phyloP scores from a whole-genome alignment of 805 yeast genomes.

The Lipomyces mesembrius region DNA sequence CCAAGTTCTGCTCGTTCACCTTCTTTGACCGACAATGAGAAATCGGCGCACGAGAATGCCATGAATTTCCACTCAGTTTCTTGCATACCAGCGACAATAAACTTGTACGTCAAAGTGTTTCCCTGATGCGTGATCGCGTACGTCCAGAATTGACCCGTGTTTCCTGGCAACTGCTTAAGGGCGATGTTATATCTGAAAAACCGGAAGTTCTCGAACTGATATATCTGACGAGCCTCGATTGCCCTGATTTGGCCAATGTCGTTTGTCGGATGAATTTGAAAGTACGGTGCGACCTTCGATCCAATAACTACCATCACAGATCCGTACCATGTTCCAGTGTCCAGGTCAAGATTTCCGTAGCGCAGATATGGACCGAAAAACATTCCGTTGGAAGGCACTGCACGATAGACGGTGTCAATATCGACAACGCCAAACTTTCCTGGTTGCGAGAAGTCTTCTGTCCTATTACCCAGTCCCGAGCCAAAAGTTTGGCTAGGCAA shows the following conservation, averaged over 20 bases:
- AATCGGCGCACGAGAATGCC: constrained; percentile 38
- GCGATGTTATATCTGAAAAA: constrained; percentile 30
- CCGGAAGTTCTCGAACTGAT: constrained; percentile 21
- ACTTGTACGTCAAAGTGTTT: constrained; percentile 30
- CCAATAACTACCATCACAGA: constrained; percentile 31
- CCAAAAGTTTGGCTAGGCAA: background rate
- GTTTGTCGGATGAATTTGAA: constrained; percentile 32
- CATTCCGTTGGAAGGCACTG: constrained; percentile 31
- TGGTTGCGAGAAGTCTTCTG: constrained; percentile 30
- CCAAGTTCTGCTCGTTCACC: constrained; percentile 50
- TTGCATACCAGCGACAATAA: constrained; percentile 32
- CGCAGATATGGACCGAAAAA: constrained; percentile 37
- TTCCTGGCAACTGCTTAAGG: constrained; percentile 17
- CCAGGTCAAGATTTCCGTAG: constrained; percentile 31
- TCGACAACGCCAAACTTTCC: constrained; percentile 33
- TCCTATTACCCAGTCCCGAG: constrained; percentile 2
- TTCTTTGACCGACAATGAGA: constrained; percentile 32
- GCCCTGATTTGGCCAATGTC: constrained; percentile 28
- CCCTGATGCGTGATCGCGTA: constrained; percentile 34
- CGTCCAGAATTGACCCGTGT: constrained; percentile 27
- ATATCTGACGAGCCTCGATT: constrained; percentile 17
- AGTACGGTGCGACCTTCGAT: constrained; percentile 24
- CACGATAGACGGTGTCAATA: constrained; percentile 21
- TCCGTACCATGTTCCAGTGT: constrained; percentile 30
- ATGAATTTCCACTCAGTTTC: constrained; percentile 32